Conservation (phyloP, 2,329 filamentous ascomycete genomes). For the Ophidiomyces ophidiicola region DNA sequence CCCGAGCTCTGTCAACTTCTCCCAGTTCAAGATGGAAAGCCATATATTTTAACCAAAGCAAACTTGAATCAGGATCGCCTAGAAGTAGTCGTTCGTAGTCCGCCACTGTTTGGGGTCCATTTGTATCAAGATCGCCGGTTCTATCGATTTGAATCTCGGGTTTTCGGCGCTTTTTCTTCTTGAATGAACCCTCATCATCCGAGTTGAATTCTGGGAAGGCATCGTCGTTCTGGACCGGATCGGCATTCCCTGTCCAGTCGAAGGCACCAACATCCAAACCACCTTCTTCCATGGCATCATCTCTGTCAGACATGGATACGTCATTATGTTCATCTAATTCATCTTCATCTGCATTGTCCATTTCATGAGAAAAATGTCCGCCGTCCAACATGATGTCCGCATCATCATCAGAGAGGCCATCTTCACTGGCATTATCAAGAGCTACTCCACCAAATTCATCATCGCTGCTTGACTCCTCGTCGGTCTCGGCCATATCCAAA, state of each 20-base stretch:
- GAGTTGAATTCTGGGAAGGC: slow-evolving; percentile 26
- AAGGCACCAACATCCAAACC: slow-evolving; percentile 63
- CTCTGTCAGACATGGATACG: slow-evolving; percentile 29
- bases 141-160: slow-evolving; percentile 71
- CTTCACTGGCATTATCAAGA: slow-evolving; percentile 25
- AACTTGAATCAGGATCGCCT: slow-evolving; percentile 82
- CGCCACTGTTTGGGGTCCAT: slow-evolving; percentile 76
- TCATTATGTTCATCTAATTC: slow-evolving; percentile 42
- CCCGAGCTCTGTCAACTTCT: slow-evolving; percentile 75
- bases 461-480: slow-evolving; percentile 26
- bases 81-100: slow-evolving; percentile 92
- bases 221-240: slow-evolving; percentile 29
- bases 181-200: slow-evolving; percentile 35
- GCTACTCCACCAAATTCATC: slow-evolving; percentile 28
- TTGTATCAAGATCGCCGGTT: slow-evolving; percentile 79
- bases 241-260: slow-evolving; percentile 66
- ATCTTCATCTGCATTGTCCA: slow-evolving; percentile 27
- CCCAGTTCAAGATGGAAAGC: slow-evolving; percentile 92
- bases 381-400: slow-evolving; percentile 32
- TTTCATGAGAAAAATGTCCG: slow-evolving; percentile 29
- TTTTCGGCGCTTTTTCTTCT: slow-evolving; percentile 63
- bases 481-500: slow-evolving; percentile 38
- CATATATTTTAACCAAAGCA: slow-evolving; percentile 95
- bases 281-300: slow-evolving; percentile 25
- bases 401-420: slow-evolving; percentile 26